These are phyloP conservation scores for Aspergillus phoenicis DNA, from an alignment of 2,329 filamentous ascomycete species.

Conservation along the genomic window DNA sequence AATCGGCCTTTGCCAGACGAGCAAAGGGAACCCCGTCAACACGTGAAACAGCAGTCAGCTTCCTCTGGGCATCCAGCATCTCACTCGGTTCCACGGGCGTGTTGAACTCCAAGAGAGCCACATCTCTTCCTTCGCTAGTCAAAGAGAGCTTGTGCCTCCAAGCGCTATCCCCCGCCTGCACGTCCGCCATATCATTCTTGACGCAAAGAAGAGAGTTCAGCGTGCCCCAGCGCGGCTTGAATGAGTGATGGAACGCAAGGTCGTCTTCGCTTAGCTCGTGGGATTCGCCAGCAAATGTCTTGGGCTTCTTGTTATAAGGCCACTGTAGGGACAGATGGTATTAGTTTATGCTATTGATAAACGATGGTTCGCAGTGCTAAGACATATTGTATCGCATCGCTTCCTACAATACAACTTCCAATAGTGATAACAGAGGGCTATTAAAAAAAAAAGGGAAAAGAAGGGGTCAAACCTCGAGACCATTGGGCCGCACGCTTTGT, in stretches of 20 bases:
- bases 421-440: not conserved
- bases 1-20: conserved; percentile 36
- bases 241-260: conserved; percentile 68
- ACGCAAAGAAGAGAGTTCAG: conserved; percentile 72
- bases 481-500: conserved; percentile 60
- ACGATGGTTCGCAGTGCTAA: not conserved
- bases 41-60: conserved; percentile 49
- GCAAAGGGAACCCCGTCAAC: conserved; percentile 63
- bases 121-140: conserved; percentile 37
- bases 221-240: conserved; percentile 78
- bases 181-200: conserved; percentile 42
- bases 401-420: not conserved
- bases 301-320: conserved; percentile 79
- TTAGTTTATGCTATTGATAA: conserved; percentile 36
- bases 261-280: conserved; percentile 65
- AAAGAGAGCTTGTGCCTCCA: conserved; percentile 56
- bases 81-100: conserved; percentile 29
- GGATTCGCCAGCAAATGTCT: conserved; percentile 65
- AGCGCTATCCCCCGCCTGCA: conserved; percentile 38
- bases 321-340: conserved; percentile 60
- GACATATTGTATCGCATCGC: not conserved
- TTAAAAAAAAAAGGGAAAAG: conserved; percentile 22
- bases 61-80: conserved; percentile 39
- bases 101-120: conserved; percentile 32
- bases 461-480: conserved; percentile 85